Percentiles rank a stretch among this genome's conserved stretches.
Evolutionary conservation across 345 rosid genomes (phyloP).

Genomic region (Citrus sp.): DNA sequence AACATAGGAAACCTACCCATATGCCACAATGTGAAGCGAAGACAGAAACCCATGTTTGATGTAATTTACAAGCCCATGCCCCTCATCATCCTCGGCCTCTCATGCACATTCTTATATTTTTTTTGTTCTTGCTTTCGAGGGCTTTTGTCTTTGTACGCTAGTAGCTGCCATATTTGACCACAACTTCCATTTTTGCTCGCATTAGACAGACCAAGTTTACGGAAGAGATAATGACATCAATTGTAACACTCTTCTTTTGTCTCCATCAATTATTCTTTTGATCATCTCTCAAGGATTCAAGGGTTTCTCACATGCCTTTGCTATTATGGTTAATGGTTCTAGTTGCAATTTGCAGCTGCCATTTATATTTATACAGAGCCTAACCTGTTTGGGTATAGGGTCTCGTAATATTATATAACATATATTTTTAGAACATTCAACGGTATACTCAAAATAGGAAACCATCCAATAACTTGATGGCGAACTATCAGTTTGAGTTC

Average conservation of each 20-base stretch:
- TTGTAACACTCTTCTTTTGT: neutral
- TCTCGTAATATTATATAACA: neutral
- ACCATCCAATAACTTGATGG: neutral
- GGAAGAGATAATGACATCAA: slow-evolving; percentile 18
- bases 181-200: neutral
- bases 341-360: neutral
- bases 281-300: slow-evolving; percentile 5
- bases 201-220: neutral
- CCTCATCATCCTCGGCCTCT: neutral
- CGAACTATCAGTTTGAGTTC: no score
- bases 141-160: slow-evolving; percentile 10
- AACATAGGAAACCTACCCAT: slow-evolving; percentile 26
- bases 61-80: slow-evolving; percentile 28
- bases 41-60: slow-evolving; percentile 17
- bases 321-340: neutral
- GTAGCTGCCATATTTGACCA: slow-evolving; percentile 51
- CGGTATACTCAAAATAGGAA: neutral
- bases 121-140: neutral
- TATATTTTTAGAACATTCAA: neutral
- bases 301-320: slow-evolving; percentile 17
- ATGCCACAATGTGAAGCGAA: slow-evolving; percentile 11
- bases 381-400: neutral
- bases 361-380: neutral
- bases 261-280: neutral
- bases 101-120: neutral